Base-by-base conservation (phyloP, 2,329 filamentous ascomycete genomes). In the Penicillium italicum region DNA sequence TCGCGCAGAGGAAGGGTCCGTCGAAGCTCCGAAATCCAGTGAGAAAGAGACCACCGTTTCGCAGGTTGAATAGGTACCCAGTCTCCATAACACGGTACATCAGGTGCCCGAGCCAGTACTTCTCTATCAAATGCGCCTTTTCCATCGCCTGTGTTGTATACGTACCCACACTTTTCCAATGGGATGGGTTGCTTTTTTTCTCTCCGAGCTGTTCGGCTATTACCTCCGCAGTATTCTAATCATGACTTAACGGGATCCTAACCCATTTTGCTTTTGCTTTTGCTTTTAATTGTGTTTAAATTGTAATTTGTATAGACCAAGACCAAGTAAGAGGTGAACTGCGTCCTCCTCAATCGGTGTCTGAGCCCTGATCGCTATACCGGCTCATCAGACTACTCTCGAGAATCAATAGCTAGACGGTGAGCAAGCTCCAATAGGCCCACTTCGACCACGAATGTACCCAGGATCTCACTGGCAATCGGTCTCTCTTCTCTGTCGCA, bases 1-100 rank as follows among this genome's bases (percentile, higher is more conserved):
- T 9, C 58, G 51, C 10, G 55, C 53, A 3, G 60, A 64, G 34
- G 41, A 58, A 33, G 56, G 53, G 6, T 52, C 34, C 3, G 26
- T 18, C 5, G 9, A 33, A n/a, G 10, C 6, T n/a, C 26, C 49
- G n/a, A 47, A 30, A 1, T 4, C 46, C 4, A 10, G 10, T 7
- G 53, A 56, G n/a, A 62, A 61, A 26, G 53, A 54, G 28, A 43
- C 48, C 11, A n/a, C 45, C 8, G 26, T 47, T 18, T 40, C 44
- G 2, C 54, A 55, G 2, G 22, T 48, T 11, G 57, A 57, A 33
- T 59, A 57, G 44, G 24, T 20, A n/a, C 10, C 14, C 4, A 12
- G 30, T 4, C 5, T 34, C 9, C 10, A 34, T 18, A 5, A 9
- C 11, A 5, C 1, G 28, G 24, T 16, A 12, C 8, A 43, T 2